Evolutionary conservation across 305 asterid species (phyloP), one percentile per base, ranked within the genome.

Genomic region (Coffea humblotiana): DNA sequence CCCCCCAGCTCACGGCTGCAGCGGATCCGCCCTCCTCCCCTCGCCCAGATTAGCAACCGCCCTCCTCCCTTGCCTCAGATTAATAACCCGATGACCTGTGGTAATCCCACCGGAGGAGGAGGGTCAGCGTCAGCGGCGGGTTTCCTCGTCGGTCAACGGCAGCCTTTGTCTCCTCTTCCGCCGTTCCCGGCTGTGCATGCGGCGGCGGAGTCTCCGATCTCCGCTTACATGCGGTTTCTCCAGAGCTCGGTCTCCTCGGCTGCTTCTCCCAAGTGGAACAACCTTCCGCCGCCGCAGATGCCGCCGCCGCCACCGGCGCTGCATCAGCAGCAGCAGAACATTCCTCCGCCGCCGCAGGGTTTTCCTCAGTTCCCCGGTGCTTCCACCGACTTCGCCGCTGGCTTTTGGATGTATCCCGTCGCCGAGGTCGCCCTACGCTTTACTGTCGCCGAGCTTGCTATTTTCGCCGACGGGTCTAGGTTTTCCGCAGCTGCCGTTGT

Each of bases 1-100:
- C 92, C 95, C 0, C 85, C 90, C 3, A 93, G 97, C 84, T 95
- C 99, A 14, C 84, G 99, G 61, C 88, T 95, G 29, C 97, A 94
- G 92, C 88, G 93, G 88, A 93, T 92, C 82, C 97, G 98, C 0
- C 98, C 98, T 43, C 97, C 98, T 32, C 98, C 98, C 40, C 89
- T 94, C 11, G 82, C 86, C 8, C 97, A 91, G 82, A 89, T 94
- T 77, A 82, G 78, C 78, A 91, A 83, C 79, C 93, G 89, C 0
- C 90, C 90, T 0, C 85, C 88, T 52, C 93, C 95, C 40, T 88
- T 92, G 10, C 80, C 89, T 13, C 97, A 90, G 82, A 88, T 94
- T 73, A 74, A 76, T 74, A 89, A 83, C 79, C 91, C 84, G 1
- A 85, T 82, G 18, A 77, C 35, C 49, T 60, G 43, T 69, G 35